Evolutionary conservation across 805 yeast species (phyloP).

Genomic region (Lachancea meyersii): DNA sequence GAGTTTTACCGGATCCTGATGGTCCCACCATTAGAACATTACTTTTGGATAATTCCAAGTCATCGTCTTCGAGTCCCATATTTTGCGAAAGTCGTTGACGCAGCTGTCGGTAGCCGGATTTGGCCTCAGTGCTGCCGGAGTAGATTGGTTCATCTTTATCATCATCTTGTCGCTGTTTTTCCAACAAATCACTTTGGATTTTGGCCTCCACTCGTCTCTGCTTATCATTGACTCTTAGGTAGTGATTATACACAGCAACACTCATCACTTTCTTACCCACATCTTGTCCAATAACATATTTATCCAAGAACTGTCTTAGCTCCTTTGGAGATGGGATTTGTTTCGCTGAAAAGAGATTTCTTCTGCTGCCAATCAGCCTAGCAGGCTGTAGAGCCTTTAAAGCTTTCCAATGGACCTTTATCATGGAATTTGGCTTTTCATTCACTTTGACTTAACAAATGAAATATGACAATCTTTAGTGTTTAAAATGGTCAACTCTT

Average conservation of each 20-base stretch:
- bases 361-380: neutral
- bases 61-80: slow-evolving; percentile 30
- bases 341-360: slow-evolving; percentile 1
- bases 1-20: slow-evolving; percentile 57
- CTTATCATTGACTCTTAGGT: slow-evolving; percentile 42
- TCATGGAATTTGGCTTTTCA: slow-evolving; percentile 2
- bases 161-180: slow-evolving; percentile 21
- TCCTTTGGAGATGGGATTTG: slow-evolving; percentile 43
- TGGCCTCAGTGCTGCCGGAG: slow-evolving; percentile 26
- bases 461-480: neutral
- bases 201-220: slow-evolving; percentile 29
- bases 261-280: slow-evolving; percentile 51
- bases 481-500: neutral
- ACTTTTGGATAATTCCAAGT: slow-evolving; percentile 48
- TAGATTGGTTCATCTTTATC: slow-evolving; percentile 20
- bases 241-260: slow-evolving; percentile 57
- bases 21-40: slow-evolving; percentile 54
- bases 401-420: neutral
- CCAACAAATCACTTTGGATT: slow-evolving; percentile 22
- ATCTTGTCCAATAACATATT: slow-evolving; percentile 52
- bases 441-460: neutral
- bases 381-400: neutral
- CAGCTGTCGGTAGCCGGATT: slow-evolving; percentile 28
- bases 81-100: slow-evolving; percentile 27
- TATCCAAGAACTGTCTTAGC: slow-evolving; percentile 42